A percentile compares a stretch with the other conserved stretches of the same genome.
These are phyloP conservation scores for Novakomyces olei DNA, from an alignment of 805 yeast genomes.

Conservation along the genomic window DNA sequence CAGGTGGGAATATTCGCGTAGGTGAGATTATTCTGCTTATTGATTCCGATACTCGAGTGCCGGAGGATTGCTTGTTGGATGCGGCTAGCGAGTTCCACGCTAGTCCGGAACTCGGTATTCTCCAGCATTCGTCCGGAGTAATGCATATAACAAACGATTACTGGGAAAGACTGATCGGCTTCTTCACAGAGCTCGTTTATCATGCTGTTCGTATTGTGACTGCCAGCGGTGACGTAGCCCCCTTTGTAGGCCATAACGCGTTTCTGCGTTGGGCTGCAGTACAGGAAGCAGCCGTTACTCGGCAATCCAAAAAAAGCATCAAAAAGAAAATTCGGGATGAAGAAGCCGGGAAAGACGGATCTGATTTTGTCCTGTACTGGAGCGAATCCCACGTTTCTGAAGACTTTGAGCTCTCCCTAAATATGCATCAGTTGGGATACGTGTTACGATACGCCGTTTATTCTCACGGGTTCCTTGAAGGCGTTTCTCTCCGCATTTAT, in stretches of 20 bases:
- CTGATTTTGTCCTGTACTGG: conserved; percentile 7
- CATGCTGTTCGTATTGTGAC: conserved; percentile 8
- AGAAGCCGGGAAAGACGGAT: conserved; percentile 7
- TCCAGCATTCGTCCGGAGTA: conserved; percentile 8
- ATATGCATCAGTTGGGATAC: background rate
- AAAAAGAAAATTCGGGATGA: conserved; percentile 8
- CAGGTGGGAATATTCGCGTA: conserved; percentile 8
- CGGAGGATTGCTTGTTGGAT: conserved; percentile 8
- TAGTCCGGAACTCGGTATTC: conserved; percentile 8
- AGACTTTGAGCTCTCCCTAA: background rate
- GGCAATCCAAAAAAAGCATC: conserved; percentile 4
- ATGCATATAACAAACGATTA: conserved; percentile 7
- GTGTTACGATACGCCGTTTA: background rate
- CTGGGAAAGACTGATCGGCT: conserved; percentile 8
- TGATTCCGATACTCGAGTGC: conserved; percentile 9
- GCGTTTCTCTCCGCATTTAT: background rate
- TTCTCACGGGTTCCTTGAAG: background rate
- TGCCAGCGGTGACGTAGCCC: conserved; percentile 8
- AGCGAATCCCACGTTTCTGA: background rate
- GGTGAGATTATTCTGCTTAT: conserved; percentile 8
- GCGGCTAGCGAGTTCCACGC: conserved; percentile 9
- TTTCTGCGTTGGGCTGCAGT: conserved; percentile 8
- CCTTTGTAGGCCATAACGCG: conserved; percentile 9
- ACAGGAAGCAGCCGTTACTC: conserved; percentile 7
- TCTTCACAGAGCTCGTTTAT: conserved; percentile 8